Evolutionary conservation across 202 grass and related monocot species (phyloP), one percentile per base, ranked within the genome.

Genomic region (Digitaria exilis): DNA sequence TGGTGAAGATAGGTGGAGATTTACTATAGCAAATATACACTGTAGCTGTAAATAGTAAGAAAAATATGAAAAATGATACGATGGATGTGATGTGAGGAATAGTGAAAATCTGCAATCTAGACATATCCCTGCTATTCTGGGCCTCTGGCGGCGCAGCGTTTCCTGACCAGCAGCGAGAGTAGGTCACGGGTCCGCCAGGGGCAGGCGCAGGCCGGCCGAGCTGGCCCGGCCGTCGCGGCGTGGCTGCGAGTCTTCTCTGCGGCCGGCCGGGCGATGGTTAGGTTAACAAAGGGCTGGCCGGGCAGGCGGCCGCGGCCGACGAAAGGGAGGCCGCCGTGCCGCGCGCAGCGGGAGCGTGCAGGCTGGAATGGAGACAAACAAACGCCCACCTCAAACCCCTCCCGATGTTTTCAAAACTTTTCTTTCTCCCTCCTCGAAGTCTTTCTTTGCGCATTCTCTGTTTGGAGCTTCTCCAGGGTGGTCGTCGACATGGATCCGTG

Each of bases 291-390:
- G 84, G 70, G 69, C 49, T 55, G 46, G 39, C 25, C 11, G 29
- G 59, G 37, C 37, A 39, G 9, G 37, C 37, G 59, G 55, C 64
- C 64, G 15, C 68, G 5, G 45, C 43, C 65, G 22, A 16, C 43
- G 32, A 49, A 8, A 2, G 21, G 42, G 63, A 18, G 63, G 5
- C 78, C 34, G 71, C 70, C 42, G 82, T 89, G 87, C 77, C 87
- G 77, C 82, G 77, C 21, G 71, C 76, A 66, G 72, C 18, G 83
- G 78, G 72, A 59, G 83, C 88, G 73, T 82, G 84, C 84, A 82
- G 49, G 66, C 73, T 73, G 73, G 31, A 19, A 6, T 46, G 59
- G 73, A 75, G 88, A 74, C 78, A 82, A n/a, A 74, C 78, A 82
- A n/a, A 12, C 67, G 50, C 12, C 57, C 25, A 6, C 73, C 83